Conservation (phyloP, 179 eudicot species). For the Heliamphora pulchella region DNA sequence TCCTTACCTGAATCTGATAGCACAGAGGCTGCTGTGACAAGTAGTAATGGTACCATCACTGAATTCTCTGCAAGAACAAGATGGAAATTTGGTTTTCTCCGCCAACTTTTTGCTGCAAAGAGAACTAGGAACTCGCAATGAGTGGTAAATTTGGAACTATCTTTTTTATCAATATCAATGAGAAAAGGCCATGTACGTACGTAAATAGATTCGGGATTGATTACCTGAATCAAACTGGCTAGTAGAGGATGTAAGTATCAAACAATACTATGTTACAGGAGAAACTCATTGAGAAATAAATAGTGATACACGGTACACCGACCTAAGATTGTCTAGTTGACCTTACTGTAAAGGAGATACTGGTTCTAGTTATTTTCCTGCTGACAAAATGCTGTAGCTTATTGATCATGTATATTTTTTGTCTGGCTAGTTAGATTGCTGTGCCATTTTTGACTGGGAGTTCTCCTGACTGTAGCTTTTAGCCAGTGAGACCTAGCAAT, state of each 20-base stretch:
- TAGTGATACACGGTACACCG: conserved; percentile 12
- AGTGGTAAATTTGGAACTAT: conserved; percentile 23
- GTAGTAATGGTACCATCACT: conserved; percentile 54
- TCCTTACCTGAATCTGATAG: conserved; percentile 32
- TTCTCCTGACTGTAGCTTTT: not conserved
- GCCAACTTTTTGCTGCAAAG: conserved; percentile 79
- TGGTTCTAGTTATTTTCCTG: not conserved
- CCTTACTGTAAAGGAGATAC: not conserved
- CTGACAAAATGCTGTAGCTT: not conserved
- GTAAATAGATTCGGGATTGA: not conserved
- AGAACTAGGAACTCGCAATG: conserved; percentile 53
- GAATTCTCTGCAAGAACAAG: conserved; percentile 55
- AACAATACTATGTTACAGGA: not conserved
- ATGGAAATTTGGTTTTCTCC: conserved; percentile 68
- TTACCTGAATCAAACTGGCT: not conserved
- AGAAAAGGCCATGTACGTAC: not conserved
- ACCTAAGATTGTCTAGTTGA: not conserved
- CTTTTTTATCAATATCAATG: conserved; percentile 1
- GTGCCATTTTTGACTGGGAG: not conserved
- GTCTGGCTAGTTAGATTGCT: not conserved
- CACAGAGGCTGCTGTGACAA: conserved; percentile 35
- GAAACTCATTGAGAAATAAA: conserved; percentile 10
- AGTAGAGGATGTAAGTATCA: not conserved
- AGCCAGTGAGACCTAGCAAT: too few species aligned
- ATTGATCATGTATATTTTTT: not conserved